Evolutionary conservation across 495 filamentous ascomycete species (phyloP).

Genomic region (Hyphodiscus hymeniophilus): DNA sequence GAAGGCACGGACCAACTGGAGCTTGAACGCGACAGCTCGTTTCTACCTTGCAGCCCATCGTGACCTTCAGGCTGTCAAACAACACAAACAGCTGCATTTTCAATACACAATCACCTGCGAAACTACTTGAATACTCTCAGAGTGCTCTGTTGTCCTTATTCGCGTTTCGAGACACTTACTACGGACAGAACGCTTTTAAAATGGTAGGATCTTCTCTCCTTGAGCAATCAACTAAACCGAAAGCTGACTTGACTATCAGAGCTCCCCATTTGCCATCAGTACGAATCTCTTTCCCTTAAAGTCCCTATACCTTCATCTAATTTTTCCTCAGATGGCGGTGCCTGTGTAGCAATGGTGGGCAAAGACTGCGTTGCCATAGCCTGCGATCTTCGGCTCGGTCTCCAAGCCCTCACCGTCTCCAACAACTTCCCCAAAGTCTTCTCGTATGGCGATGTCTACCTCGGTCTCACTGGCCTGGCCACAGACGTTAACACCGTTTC

Average conservation of each 20-base stretch:
- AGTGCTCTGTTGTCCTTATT: constrained; percentile 2
- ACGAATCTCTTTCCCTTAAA: constrained; percentile 26
- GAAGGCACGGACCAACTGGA: neutral
- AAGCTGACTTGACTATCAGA: constrained; percentile 17
- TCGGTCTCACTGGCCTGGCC: constrained; percentile 93
- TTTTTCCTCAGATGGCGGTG: constrained; percentile 68
- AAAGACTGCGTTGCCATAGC: constrained; percentile 99
- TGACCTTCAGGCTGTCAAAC: constrained; percentile 7
- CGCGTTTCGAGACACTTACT: neutral
- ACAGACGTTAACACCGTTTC: constrained; percentile 92
- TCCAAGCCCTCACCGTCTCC: constrained; percentile 92
- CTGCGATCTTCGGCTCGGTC: constrained; percentile 94
- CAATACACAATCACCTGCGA: constrained; percentile 7
- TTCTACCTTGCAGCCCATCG: constrained; percentile 20
- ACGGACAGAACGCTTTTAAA: constrained; percentile 5
- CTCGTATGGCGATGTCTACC: constrained; percentile 90
- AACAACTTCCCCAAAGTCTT: constrained; percentile 99
- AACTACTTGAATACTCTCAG: constrained; percentile 5
- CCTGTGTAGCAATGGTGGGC: constrained; percentile 96
- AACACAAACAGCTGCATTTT: constrained; percentile 4
- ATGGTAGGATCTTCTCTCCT: constrained; percentile 15
- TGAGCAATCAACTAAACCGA: neutral
- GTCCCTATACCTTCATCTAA: constrained; percentile 7
- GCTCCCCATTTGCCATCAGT: constrained; percentile 86
- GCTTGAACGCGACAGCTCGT: constrained; percentile 24